Conservation (phyloP, 2,329 filamentous ascomycete genomes). For the Fusarium pilosicola region DNA sequence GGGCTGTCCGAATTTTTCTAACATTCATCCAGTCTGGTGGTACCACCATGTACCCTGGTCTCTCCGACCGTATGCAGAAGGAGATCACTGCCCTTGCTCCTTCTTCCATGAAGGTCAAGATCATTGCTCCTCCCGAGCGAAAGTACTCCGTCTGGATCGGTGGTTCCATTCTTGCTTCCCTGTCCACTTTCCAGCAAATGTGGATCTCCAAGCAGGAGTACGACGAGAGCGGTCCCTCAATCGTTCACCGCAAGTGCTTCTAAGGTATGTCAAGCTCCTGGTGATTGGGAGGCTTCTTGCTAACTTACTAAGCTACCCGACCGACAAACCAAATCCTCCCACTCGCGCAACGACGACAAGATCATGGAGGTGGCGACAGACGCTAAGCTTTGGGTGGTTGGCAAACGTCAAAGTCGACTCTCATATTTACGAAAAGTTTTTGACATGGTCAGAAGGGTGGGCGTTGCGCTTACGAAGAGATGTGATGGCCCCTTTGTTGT, state of each 20-base stretch:
- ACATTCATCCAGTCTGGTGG: slow-evolving; percentile 83
- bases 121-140: slow-evolving; percentile 99
- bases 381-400: slow-evolving; percentile 56
- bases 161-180: slow-evolving; percentile 99
- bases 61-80: slow-evolving; percentile 99
- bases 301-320: slow-evolving; percentile 47
- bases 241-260: slow-evolving; percentile 99
- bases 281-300: neutral
- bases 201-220: slow-evolving; percentile 99
- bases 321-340: slow-evolving; percentile 48
- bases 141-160: slow-evolving; percentile 99
- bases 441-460: slow-evolving; percentile 64
- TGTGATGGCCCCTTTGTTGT: slow-evolving; percentile 61
- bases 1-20: slow-evolving; percentile 39
- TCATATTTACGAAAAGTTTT: slow-evolving; percentile 68
- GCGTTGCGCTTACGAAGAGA: slow-evolving; percentile 60
- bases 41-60: slow-evolving; percentile 99
- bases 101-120: slow-evolving; percentile 99
- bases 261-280: slow-evolving; percentile 70
- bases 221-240: slow-evolving; percentile 99
- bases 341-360: slow-evolving; percentile 52
- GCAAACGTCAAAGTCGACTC: slow-evolving; percentile 61
- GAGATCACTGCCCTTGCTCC: slow-evolving; percentile 99
- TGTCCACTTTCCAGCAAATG: slow-evolving; percentile 99
- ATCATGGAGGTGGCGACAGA: slow-evolving; percentile 57